Evolutionary conservation across 495 filamentous ascomycete genomes (phyloP).

Genomic region (Neurospora africana): DNA sequence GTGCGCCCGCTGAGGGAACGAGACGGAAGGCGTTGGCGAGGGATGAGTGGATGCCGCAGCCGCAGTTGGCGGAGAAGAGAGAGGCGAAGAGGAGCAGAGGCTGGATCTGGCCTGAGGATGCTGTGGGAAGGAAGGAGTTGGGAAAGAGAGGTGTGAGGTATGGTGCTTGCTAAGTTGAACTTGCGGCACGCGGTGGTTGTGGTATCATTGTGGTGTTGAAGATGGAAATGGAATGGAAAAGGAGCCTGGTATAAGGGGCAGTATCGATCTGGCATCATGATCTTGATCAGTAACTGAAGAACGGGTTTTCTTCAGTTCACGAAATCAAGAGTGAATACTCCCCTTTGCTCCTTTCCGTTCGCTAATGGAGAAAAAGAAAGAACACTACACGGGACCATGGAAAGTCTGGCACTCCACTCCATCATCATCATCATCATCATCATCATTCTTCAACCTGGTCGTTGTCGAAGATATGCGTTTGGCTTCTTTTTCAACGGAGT

Average conservation of each 20-base stretch:
- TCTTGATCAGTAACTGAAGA: not conserved
- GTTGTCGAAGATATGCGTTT: not conserved
- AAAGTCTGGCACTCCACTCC: not conserved
- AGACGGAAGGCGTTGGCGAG: conserved; percentile 58
- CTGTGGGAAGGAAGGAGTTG: conserved; percentile 44
- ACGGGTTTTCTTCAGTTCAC: not conserved
- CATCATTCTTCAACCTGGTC: not conserved
- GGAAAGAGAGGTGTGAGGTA: conserved; percentile 47
- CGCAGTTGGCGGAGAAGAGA: conserved; percentile 69
- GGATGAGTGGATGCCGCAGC: conserved; percentile 82
- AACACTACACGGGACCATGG: not conserved
- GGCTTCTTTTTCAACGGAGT: not conserved
- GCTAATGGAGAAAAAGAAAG: not conserved
- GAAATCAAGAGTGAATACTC: not conserved
- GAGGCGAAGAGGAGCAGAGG: conserved; percentile 73
- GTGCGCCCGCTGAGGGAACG: conserved; percentile 67
- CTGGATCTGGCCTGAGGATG: conserved; percentile 75
- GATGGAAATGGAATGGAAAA: not conserved
- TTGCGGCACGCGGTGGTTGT: not conserved
- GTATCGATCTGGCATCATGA: not conserved
- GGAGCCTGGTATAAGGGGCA: not conserved
- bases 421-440: not conserved
- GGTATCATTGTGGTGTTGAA: not conserved
- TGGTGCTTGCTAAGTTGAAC: conserved; percentile 23
- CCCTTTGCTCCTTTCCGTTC: not conserved